Conservation (phyloP, 2,329 filamentous ascomycete species). For the Aspergillus fischeri region DNA sequence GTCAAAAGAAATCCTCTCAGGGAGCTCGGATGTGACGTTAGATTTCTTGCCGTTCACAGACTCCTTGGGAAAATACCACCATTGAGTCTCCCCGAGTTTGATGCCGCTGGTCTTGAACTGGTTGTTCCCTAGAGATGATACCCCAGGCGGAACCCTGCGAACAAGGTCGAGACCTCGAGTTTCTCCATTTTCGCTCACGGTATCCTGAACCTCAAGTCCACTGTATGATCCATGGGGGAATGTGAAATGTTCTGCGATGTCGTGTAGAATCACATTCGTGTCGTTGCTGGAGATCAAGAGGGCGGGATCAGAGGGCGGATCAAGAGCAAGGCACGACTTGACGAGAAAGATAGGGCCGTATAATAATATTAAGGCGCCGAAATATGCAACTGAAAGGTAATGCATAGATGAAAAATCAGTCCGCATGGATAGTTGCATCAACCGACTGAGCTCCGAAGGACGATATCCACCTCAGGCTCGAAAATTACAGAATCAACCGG, state of each 20-base stretch:
- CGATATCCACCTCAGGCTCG: not conserved
- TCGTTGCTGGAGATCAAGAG: slow-evolving; percentile 43
- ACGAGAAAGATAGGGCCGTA: slow-evolving; percentile 59
- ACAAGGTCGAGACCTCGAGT: slow-evolving; percentile 46
- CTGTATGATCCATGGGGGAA: slow-evolving; percentile 26
- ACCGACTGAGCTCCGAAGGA: not conserved
- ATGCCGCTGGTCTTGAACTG: slow-evolving; percentile 58
- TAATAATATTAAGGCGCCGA: slow-evolving; percentile 58
- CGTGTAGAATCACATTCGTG: slow-evolving; percentile 45
- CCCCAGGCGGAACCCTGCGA: slow-evolving; percentile 50
- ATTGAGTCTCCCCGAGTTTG: slow-evolving; percentile 56
- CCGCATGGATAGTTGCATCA: slow-evolving; percentile 31
- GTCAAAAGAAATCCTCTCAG: slow-evolving; percentile 23
- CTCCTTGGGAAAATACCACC: slow-evolving; percentile 60
- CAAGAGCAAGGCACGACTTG: slow-evolving; percentile 59
- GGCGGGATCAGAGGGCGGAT: slow-evolving; percentile 57
- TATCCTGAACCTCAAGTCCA: slow-evolving; percentile 28
- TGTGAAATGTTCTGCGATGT: slow-evolving; percentile 22
- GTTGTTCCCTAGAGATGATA: slow-evolving; percentile 61
- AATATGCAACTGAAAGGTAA: slow-evolving; percentile 66
- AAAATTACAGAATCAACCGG: not conserved
- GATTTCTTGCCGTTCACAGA: slow-evolving; percentile 48
- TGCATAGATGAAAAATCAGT: slow-evolving; percentile 62
- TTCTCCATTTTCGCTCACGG: slow-evolving; percentile 27
- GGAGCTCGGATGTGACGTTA: slow-evolving; percentile 30